phyloP scores from a whole-genome alignment of 2,329 filamentous ascomycete species.

The Aspergillus japonicus region DNA sequence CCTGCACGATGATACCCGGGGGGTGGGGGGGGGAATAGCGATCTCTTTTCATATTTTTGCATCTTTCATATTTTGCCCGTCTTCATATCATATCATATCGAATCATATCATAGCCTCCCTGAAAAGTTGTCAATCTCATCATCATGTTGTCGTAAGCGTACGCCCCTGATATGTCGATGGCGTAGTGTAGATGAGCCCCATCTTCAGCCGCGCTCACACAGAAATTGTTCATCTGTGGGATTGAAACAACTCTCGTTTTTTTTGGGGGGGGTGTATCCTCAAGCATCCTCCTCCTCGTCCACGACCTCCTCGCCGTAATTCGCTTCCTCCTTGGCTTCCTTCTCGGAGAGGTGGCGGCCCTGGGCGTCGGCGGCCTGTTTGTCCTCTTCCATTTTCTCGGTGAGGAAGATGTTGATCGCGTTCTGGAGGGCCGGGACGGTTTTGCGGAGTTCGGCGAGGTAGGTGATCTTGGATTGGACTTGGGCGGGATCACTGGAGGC shows the following conservation, averaged over 20 bases:
- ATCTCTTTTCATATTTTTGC: conserved; percentile 21
- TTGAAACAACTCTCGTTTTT: too few species aligned
- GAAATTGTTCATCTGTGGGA: background rate
- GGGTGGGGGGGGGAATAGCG: conserved; percentile 18
- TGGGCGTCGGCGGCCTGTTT: conserved; percentile 43
- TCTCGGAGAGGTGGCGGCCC: conserved; percentile 36
- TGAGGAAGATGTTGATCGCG: conserved; percentile 60
- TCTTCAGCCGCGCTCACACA: background rate
- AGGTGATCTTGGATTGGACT: conserved; percentile 50
- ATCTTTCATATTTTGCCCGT: conserved; percentile 15
- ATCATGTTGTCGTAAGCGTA: too few species aligned
- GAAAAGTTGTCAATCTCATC: too few species aligned
- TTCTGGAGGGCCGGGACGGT: conserved; percentile 54
- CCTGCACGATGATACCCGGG: conserved; percentile 39
- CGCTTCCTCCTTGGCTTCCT: conserved; percentile 49
- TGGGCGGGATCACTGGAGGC: conserved; percentile 14
- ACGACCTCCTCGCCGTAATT: conserved; percentile 81
- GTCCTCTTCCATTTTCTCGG: conserved; percentile 62
- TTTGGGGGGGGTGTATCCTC: too few species aligned
- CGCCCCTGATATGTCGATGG: too few species aligned
- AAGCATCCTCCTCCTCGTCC: conserved; percentile 60
- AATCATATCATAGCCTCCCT: background rate
- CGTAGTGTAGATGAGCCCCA: too few species aligned
- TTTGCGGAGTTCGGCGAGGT: conserved; percentile 52
- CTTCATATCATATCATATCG: background rate